Base-by-base conservation (phyloP, 2,329 filamentous ascomycete species). In the Hypoxylon sp. region DNA sequence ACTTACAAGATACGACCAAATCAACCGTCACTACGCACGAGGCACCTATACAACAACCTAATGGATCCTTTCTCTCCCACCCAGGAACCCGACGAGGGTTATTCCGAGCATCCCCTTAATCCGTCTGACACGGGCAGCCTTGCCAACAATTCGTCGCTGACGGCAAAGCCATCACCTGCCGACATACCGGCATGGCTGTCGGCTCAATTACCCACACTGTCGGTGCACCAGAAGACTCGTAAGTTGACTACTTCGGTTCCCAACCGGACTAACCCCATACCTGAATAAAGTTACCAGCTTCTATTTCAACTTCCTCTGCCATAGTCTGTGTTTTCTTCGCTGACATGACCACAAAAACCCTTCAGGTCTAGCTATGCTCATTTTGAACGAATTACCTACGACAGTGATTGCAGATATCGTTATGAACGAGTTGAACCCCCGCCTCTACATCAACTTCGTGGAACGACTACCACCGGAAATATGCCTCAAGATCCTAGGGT, bases 401-500 rank as follows among this genome's bases (percentile, higher is more conserved):
- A 91, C 91, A 5, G 88, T 90, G 57, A 90, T 97, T 64, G 90
- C 91, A 52, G 85, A 90, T 46, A 92, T 97, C 56, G 92, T 97
- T 48, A 72, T 76, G 71, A 88, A 94, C 58, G 87, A 90, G 68
- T 82, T 97, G 16, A 91, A 90, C 67, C 92, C 94, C 3, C 86
- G 94, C 55, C 89, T 98, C 2, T 94, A 97, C 78, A 95, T 97
- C 80, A 93, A 99, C 79, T 97, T 97, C 58, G 89, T 97, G 43
- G 83, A 88, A 69, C 89, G 93, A 73, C 87, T 99, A 0, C 96
- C 96, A 0, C 89, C 92, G 25, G 96, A 99, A 78, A 91, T 99
- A 73, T 96, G 93, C 65, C 89, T 96, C 46, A 91, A 96, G 74
- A 91, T 98, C 46, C 90, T 99, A 45, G 90, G 91, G 14, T 96